Conservation (phyloP, 257 asterid genomes). For the Rhazya stricta region DNA sequence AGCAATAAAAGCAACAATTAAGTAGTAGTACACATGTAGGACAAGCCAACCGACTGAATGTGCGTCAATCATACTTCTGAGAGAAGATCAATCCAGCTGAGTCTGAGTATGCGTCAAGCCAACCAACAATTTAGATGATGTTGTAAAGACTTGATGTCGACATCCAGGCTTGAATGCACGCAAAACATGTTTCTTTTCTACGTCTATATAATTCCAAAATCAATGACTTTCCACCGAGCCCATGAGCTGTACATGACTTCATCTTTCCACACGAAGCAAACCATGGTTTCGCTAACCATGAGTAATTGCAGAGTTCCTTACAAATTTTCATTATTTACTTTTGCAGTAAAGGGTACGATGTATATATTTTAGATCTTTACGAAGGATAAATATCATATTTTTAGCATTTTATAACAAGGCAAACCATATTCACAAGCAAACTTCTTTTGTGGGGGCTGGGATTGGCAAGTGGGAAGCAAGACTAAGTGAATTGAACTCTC, state of each 20-base stretch:
- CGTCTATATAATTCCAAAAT: slow-evolving; percentile 31
- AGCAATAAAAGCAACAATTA: slow-evolving; percentile 1
- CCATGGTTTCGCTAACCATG: slow-evolving; percentile 17
- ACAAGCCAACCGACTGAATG: slow-evolving; percentile 27
- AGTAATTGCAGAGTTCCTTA: slow-evolving; percentile 17
- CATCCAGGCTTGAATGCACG: slow-evolving; percentile 27
- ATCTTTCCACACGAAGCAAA: slow-evolving; percentile 19
- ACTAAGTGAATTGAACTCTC: background rate
- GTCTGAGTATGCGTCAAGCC: too few species aligned
- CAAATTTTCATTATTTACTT: slow-evolving; percentile 9
- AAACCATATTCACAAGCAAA: background rate
- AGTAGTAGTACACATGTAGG: slow-evolving; percentile 18
- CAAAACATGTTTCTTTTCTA: slow-evolving; percentile 25
- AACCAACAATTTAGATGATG: slow-evolving; percentile 30
- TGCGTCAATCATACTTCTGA: slow-evolving; percentile 30
- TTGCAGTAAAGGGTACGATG: slow-evolving; percentile 7
- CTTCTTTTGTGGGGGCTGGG: background rate
- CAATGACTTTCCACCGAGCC: slow-evolving; percentile 16
- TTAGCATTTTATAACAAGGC: background rate
- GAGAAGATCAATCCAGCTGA: too few species aligned
- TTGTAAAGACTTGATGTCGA: slow-evolving; percentile 19
- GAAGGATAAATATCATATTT: background rate
- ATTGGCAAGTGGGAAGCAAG: background rate
- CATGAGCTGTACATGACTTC: slow-evolving; percentile 20
- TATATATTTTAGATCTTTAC: background rate